Base-by-base conservation (phyloP, 2,329 filamentous ascomycete species). In the Aspergillus costaricaensis region DNA sequence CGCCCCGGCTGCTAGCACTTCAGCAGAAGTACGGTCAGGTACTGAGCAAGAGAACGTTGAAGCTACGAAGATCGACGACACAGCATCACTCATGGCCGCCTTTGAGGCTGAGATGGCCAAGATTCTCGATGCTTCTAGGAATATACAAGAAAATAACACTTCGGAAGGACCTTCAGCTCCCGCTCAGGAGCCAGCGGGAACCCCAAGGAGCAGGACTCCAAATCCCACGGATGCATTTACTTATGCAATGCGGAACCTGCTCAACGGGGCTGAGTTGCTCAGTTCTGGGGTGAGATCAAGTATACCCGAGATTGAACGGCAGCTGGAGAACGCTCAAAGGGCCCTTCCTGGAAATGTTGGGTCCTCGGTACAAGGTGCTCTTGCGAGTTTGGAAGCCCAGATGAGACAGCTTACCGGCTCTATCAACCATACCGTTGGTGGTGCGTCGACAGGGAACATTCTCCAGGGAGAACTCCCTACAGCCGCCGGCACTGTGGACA, bases 101-200 rank as follows among this genome's bases (percentile, higher is more conserved):
- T 79, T 79, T 44, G 77, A 79, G 54, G 69, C 67, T 12, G 76
- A 79, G 58, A 63, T 80, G 65, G 70, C 75, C 27, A 74, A 66
- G 53, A 67, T 79, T 4, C 65, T 79, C 54, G 57, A 67, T 50
- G 57, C 67, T 30, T 41, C 66, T 15, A 62, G 68, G 9, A 43
- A 59, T 25, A 19, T 59, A 5, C 57, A 59, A 44, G 54, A 61
- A 21, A 53, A 55, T 55, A 49, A 38, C 30, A 25, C 66, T n/a
- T 58, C 47, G 54, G 49, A 62, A 64, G 25, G 47, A 59, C 14
- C 48, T 62, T n/a, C 56, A 54, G 15, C 30, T 57, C n/a, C 36
- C 61, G 23, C 63, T 64, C 27, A 55, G 59, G 32, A 55, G 6
- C 60, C 64, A 25, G 25, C 54, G 25, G 54, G 57, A 43, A 27